Evolutionary conservation across 2,329 filamentous ascomycete species (phyloP).

Genomic region (Epichloe baconii): DNA sequence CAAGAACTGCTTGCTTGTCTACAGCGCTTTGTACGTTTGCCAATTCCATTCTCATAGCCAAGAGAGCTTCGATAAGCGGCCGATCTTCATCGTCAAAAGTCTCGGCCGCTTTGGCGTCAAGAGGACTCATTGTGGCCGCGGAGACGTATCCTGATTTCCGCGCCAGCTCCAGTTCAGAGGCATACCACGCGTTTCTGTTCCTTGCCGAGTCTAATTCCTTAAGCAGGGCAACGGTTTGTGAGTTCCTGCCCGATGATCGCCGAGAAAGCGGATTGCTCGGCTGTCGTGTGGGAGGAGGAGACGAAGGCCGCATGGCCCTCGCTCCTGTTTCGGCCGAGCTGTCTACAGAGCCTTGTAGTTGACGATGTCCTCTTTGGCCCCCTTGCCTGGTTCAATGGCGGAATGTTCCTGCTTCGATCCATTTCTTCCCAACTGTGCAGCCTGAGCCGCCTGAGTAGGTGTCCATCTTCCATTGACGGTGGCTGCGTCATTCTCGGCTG

Average conservation of each 20-base stretch:
- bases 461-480: slow-evolving; percentile 49
- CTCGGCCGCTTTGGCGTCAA: slow-evolving; percentile 66
- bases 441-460: slow-evolving; percentile 41
- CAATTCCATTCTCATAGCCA: slow-evolving; percentile 83
- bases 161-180: slow-evolving; percentile 84
- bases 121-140: slow-evolving; percentile 54
- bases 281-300: slow-evolving; percentile 45
- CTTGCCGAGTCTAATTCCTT: slow-evolving; percentile 79
- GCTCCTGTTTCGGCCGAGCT: slow-evolving; percentile 47
- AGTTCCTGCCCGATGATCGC: slow-evolving; percentile 46
- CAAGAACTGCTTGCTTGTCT: slow-evolving; percentile 73
- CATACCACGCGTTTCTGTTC: slow-evolving; percentile 91
- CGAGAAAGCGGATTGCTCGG: slow-evolving; percentile 44
- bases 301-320: slow-evolving; percentile 35
- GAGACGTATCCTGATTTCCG: slow-evolving; percentile 78
- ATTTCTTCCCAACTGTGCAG: slow-evolving; percentile 30
- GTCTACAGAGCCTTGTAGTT: slow-evolving; percentile 55
- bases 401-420: slow-evolving; percentile 23
- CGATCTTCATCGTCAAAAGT: slow-evolving; percentile 85
- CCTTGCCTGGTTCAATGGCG: slow-evolving; percentile 19
- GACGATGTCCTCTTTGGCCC: slow-evolving; percentile 20
- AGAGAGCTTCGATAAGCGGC: slow-evolving; percentile 78
- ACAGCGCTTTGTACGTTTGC: slow-evolving; percentile 82
- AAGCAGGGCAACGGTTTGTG: slow-evolving; percentile 59
- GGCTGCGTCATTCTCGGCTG: slow-evolving; percentile 35